Base-by-base conservation (phyloP, 305 asterid genomes). In the Vinca major region DNA sequence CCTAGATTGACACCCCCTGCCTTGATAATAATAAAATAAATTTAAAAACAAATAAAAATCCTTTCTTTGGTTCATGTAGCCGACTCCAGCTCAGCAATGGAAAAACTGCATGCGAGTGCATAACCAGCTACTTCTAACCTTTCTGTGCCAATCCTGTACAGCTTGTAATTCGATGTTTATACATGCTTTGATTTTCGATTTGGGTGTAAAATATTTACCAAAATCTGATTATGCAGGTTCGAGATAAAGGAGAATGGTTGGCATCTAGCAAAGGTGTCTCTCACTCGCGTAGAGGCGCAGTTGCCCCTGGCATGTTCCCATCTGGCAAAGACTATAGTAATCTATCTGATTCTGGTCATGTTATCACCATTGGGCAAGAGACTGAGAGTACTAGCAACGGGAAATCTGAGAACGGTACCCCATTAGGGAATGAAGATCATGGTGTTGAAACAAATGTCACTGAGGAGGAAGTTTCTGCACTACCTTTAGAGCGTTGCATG, bases 401-500 rank as follows among this genome's bases (percentile, higher is more conserved):
- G 20, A 75, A 72, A 50, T 57, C 82, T 63, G 83, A 67, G 67
- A 81, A 75, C n/a, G 85, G 20, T 69, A 40, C 36, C 19, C 67
- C 73, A 71, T 21, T 26, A 26, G 33, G 39, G 66, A 63, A 51
- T 21, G 81, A 81, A 64, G 84, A 78, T 75, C 65, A 75, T 68
- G 75, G 72, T 65, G 73, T 68, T 73, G 72, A 83, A 58, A 54
- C 75, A 57, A 71, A 74, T 65, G 51, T 44, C 70, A 47, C 56
- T 73, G 91, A 85, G 71, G 87, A 84, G 75, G 96, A 90, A 84
- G 84, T 88, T 72, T 86, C 96, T 11, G 81, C 72, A 69, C 75
- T 90, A 54, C 95, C 95, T 57, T 80, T 90, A 65, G 96, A 90
- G 75, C 96, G 71, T 56, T 93, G 98, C 80, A 93, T 93, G 98